Base-by-base conservation (phyloP, 345 rosid genomes). In the Salix viminalis region DNA sequence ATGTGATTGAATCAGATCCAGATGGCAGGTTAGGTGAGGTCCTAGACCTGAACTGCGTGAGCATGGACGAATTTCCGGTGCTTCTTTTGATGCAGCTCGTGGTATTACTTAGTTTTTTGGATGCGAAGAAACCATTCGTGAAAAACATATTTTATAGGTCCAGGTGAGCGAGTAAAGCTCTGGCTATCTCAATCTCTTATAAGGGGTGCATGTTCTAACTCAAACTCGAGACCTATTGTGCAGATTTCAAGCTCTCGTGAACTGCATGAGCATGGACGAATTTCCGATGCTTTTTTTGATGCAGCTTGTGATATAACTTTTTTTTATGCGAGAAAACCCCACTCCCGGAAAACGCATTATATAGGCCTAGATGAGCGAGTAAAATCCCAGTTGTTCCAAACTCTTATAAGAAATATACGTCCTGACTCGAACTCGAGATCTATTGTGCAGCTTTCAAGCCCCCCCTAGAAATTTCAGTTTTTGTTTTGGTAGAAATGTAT, bases 31-130 rank as follows among this genome's bases (percentile, higher is more conserved):
- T 94, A 73, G 99, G 99, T 46, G 98, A 96, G 88, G 95, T 81
- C 99, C 99, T 32, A 87, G 86, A 73, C 97, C 99, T n/a, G 99
- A 96, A 77, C 83, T 93, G 64, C 98, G 98, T 5, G 97, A 96
- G 54, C 99, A 96, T 75, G 99, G 99, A 37, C 86, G 99, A 34
- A 92, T 94, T 72, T 96, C 97, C 64, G 98, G 98, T 71, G 97
- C 99, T 61, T 96, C 98, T 81, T 96, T 96, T 65, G 99, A 96
- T 83, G 98, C 99, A 73, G 99, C 99, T 87, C 97, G 93, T 74
- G 91, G 94, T 19, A 91, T 96, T 79, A 86, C 87, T 30, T 32
- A 3, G 0, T 4, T 32, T 32, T 32, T 32, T 32, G 0, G 4
- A 32, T 4, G 34, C 0, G 34, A 32, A 4, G 34, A 32, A 32